A percentile compares a stretch with the other conserved stretches of the same genome.
Evolutionary conservation across 2,329 filamentous ascomycete genomes (phyloP).

Genomic region (Aspergillus udagawae): DNA sequence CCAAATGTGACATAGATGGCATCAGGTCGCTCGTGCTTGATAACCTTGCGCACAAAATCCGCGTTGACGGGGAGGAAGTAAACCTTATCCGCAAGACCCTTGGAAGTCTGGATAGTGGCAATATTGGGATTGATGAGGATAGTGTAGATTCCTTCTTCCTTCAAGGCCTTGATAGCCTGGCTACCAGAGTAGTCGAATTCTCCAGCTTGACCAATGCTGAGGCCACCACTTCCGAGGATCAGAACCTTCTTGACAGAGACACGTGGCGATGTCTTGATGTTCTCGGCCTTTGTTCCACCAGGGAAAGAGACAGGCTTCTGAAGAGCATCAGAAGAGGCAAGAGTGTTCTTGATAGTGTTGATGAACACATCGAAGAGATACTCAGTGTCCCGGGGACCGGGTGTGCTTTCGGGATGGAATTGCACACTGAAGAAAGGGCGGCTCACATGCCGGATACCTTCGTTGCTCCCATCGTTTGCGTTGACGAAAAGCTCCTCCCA

Average conservation of each 20-base stretch:
- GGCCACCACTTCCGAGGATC: conserved; percentile 86
- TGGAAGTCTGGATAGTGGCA: conserved; percentile 96
- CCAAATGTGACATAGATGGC: conserved; percentile 97
- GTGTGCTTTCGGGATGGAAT: conserved; percentile 96
- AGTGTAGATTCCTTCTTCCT: conserved; percentile 97
- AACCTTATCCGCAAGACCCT: conserved; percentile 95
- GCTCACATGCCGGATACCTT: conserved; percentile 84
- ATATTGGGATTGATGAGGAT: conserved; percentile 99
- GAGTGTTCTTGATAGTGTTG: conserved; percentile 69
- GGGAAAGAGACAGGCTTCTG: conserved; percentile 77
- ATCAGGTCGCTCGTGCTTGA: conserved; percentile 88
- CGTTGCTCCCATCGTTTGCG: conserved; percentile 96
- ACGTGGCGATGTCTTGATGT: conserved; percentile 68
- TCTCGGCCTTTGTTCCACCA: conserved; percentile 75
- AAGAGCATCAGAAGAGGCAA: conserved; percentile 64
- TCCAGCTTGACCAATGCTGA: conserved; percentile 95
- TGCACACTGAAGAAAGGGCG: conserved; percentile 98
- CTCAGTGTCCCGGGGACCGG: conserved; percentile 91
- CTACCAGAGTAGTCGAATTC: conserved; percentile 99
- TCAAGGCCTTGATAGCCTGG: conserved; percentile 96
- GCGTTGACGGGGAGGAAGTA: conserved; percentile 97
- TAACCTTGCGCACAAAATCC: conserved; percentile 96
- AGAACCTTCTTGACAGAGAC: conserved; percentile 92
- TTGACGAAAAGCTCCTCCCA: conserved; percentile 98
- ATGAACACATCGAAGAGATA: conserved; percentile 98